phyloP scores from a whole-genome alignment of 202 grass and related monocot genomes.

The Panicum virgatum region DNA sequence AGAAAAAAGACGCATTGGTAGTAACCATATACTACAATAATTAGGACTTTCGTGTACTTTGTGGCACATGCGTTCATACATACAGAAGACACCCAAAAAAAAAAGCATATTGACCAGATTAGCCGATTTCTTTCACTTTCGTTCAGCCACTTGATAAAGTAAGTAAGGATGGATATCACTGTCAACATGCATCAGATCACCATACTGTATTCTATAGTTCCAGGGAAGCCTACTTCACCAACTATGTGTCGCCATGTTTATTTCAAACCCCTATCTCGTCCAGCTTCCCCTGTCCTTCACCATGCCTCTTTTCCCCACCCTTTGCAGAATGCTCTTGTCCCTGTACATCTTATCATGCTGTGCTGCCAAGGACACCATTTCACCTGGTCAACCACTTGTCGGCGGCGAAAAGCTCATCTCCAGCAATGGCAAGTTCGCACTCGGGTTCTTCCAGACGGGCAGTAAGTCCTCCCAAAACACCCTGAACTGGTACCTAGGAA shows the following conservation, averaged over 20 bases:
- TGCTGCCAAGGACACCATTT: constrained; percentile 7
- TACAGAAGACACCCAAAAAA: not conserved
- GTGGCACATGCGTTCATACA: not conserved
- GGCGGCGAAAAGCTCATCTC: constrained; percentile 35
- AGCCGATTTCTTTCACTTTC: not conserved
- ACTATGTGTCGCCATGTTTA: not conserved
- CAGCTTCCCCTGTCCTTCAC: not conserved
- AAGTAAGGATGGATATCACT: constrained; percentile 12
- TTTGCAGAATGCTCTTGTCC: not conserved
- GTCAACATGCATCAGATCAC: not conserved
- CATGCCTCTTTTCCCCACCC: not conserved
- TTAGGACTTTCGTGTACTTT: not conserved
- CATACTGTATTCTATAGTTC: not conserved
- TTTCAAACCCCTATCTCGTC: not conserved
- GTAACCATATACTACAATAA: not conserved
- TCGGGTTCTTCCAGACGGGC: constrained; percentile 27
- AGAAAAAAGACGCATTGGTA: not conserved
- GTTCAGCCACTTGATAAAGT: constrained; percentile 10
- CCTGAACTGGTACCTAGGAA: constrained; percentile 46
- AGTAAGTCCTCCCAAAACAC: constrained; percentile 10
- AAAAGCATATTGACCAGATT: not conserved
- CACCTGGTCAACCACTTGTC: not conserved
- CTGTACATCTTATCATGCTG: not conserved
- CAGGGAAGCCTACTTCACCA: not conserved
- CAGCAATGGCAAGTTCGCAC: constrained; percentile 22